Conservation (phyloP, 306 rosid species). For the Inga laurina region DNA sequence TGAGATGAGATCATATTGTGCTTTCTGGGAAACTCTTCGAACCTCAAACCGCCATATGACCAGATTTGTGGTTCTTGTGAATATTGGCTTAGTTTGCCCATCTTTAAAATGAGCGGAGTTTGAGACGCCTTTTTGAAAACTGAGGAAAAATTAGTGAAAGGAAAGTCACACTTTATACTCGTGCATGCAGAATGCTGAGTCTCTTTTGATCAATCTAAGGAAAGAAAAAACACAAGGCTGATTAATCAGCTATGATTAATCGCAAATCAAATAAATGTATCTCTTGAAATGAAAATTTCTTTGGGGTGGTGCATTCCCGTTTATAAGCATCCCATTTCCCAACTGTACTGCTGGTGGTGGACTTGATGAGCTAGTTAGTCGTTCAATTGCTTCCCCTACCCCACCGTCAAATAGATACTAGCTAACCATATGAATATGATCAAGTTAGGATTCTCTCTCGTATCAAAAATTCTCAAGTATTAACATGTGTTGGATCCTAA, state of each 20-base stretch:
- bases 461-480: background rate
- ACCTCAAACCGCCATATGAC: slow-evolving; percentile 14
- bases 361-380: background rate
- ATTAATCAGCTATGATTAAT: background rate
- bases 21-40: background rate
- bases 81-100: background rate
- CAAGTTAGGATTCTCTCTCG: background rate
- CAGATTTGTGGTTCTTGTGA: background rate
- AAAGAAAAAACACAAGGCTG: background rate
- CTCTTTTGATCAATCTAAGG: no score
- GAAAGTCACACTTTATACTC: background rate
- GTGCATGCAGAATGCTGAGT: no score
- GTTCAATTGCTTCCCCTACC: background rate
- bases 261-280: background rate
- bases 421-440: background rate
- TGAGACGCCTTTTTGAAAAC: background rate
- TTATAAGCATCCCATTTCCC: background rate
- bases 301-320: background rate
- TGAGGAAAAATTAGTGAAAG: background rate
- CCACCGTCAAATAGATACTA: background rate
- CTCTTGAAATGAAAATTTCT: background rate
- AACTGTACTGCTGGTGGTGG: background rate
- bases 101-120: background rate
- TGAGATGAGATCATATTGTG: background rate
- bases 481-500: no score